phyloP scores from a whole-genome alignment of 495 filamentous ascomycete genomes.

The Glonium stellatum region DNA sequence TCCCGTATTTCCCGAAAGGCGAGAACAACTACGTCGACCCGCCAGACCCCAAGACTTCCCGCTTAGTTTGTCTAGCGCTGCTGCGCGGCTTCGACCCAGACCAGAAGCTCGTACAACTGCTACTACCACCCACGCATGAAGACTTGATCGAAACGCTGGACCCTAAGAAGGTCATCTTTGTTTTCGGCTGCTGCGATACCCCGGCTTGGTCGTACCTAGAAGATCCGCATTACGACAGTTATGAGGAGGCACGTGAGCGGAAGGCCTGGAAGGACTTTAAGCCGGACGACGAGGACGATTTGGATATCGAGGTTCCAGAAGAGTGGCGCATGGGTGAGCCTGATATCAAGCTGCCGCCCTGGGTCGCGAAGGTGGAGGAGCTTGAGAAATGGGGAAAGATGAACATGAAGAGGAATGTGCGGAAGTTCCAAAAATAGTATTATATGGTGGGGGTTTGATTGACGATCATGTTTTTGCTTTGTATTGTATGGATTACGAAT shows the following conservation, averaged over 20 bases:
- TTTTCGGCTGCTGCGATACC: constrained; percentile 17
- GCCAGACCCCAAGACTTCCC: constrained; percentile 11
- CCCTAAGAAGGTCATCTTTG: constrained; percentile 18
- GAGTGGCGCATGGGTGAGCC: background rate
- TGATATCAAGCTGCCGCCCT: constrained; percentile 12
- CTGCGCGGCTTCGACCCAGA: constrained; percentile 17
- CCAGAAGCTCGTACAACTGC: constrained; percentile 5
- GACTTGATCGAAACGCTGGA: constrained; percentile 5
- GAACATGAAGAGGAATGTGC: constrained; percentile 12
- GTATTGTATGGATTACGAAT: no score
- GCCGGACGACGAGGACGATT: constrained; percentile 1
- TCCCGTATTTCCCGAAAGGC: constrained; percentile 17
- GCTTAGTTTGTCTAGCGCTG: constrained; percentile 16
- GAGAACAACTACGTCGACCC: constrained; percentile 2
- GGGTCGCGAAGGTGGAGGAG: constrained; percentile 10
- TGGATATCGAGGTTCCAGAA: background rate
- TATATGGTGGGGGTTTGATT: background rate
- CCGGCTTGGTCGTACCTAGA: constrained; percentile 25
- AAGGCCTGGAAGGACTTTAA: background rate
- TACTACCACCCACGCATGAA: constrained; percentile 15
- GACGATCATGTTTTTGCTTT: no score
- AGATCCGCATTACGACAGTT: constrained; percentile 11
- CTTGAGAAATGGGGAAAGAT: constrained; percentile 14
- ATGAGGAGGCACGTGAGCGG: background rate
- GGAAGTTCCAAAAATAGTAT: constrained; percentile 7